Conservation (phyloP, 192 early-diverging fungal genomes). For the Coemansia sp. region DNA sequence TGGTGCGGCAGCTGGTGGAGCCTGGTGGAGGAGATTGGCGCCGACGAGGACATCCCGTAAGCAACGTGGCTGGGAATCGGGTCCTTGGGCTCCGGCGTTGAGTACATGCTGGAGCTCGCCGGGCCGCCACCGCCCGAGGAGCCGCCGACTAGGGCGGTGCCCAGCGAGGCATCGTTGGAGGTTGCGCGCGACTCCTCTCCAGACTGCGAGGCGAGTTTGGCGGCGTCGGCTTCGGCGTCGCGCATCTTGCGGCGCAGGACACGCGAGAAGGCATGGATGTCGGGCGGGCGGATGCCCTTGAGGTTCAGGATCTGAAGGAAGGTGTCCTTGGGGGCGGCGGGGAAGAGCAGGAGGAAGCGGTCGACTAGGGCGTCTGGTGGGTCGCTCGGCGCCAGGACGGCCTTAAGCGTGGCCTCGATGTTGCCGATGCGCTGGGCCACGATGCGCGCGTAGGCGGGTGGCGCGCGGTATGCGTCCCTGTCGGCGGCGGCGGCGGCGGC, state of each 20-base stretch:
- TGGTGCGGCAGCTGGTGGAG: not conserved
- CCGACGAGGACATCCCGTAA: slow-evolving; percentile 15
- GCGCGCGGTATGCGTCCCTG: slow-evolving; percentile 2
- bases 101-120: not conserved
- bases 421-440: slow-evolving; percentile 79
- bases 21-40: slow-evolving; percentile 10
- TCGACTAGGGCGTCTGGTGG: slow-evolving; percentile 84
- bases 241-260: slow-evolving; percentile 18
- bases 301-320: slow-evolving; percentile 85
- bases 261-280: slow-evolving; percentile 57
- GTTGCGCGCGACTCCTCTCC: not conserved
- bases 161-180: not conserved
- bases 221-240: not conserved
- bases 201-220: not conserved
- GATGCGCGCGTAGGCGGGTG: slow-evolving; percentile 77
- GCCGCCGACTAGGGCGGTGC: not conserved
- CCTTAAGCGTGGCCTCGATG: slow-evolving; percentile 88
- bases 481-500: slow-evolving; percentile 22
- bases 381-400: slow-evolving; percentile 81
- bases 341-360: slow-evolving; percentile 85
- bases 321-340: slow-evolving; percentile 64
- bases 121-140: not conserved
- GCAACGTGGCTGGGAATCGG: slow-evolving; percentile 12
- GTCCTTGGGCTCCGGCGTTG: slow-evolving; percentile 21
- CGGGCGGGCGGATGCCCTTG: slow-evolving; percentile 71